A percentile compares a stretch with the other conserved stretches of the same genome.
These are phyloP conservation scores for Polyporus arcularius DNA, from an alignment of 768 basidiomycete genomes.

Conservation along the genomic window DNA sequence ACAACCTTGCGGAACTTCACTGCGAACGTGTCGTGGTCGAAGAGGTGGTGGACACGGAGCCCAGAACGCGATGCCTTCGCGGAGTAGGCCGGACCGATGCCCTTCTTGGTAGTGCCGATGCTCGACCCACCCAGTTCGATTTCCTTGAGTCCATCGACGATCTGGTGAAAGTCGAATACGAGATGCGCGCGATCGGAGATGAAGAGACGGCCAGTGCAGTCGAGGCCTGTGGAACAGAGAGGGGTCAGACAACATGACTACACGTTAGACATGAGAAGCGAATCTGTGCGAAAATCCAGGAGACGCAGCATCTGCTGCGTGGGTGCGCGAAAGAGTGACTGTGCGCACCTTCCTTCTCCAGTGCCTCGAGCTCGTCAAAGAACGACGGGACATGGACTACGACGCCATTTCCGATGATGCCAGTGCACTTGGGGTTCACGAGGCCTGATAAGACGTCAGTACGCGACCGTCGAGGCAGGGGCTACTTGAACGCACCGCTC, in stretches of 20 bases:
- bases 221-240: constrained; percentile 59
- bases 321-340: background rate
- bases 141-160: constrained; percentile 98
- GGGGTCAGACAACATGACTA: background rate
- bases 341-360: constrained; percentile 75
- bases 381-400: constrained; percentile 96
- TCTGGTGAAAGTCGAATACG: constrained; percentile 99
- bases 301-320: background rate
- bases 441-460: constrained; percentile 46
- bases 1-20: constrained; percentile 93
- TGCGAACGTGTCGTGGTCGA: constrained; percentile 83
- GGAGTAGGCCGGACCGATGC: constrained; percentile 98
- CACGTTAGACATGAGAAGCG: too few species aligned
- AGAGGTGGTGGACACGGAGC: constrained; percentile 93
- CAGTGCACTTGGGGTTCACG: constrained; percentile 82
- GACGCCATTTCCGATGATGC: constrained; percentile 92
- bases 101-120: constrained; percentile 97
- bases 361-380: constrained; percentile 87
- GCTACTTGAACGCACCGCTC: constrained; percentile 61
- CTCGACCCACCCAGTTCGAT: constrained; percentile 93
- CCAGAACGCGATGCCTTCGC: constrained; percentile 97
- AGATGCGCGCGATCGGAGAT: constrained; percentile 96
- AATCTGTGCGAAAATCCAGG: too few species aligned
- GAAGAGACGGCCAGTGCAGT: constrained; percentile 82
- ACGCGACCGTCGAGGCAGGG: background rate